Evolutionary conservation across 768 basidiomycete species (phyloP), one percentile per base, ranked within the genome.

Genomic region (Leccinum rimulosum): DNA sequence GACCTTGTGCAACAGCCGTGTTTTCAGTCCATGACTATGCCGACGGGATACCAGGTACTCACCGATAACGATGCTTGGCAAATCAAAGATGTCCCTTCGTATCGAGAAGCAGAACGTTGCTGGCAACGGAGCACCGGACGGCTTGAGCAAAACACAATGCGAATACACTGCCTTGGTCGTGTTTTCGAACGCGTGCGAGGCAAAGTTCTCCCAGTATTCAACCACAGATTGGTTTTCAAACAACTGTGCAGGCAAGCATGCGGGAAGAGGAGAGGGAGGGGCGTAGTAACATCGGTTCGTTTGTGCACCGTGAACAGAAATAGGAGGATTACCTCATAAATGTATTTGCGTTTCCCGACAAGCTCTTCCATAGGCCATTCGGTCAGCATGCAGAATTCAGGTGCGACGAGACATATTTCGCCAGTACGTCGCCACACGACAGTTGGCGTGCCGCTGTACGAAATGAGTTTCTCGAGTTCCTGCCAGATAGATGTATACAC

Each of bases 351-450:
- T 57, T 70, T 71, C 10, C 81, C 81, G 25, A 87, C 64, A 19
- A 99, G 80, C 63, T 98, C 94, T 61, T 91, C 88, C 73, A 88
- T 81, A 9, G 85, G 84, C 91, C 93, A 95, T 65, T 90, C 93
- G 9, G 93, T 95, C 61, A 99, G 79, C 82, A 93, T 88, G 72
- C 89, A 92, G 70, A 99, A 98, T 75, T 99, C 97, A 6, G 93
- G 91, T 1, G 95, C 95, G 50, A 95, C 97, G 50, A 97, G 86
- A 69, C 94, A 95, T 27, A 99, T 95, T 76, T 99, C 97, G 66
- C 97, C 97, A 19, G 97, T 99, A 53, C 97, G 83, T 49, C 97
- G 87, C 96, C 96, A 99, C 11, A 96, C 91, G 45, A 95, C 94
- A 1, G 96, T 98, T 3, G 96, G 96, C 30, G 96, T 98, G 11